Evolutionary conservation across 2,329 filamentous ascomycete species (phyloP), one percentile per base, ranked within the genome.

Genomic region (Amauroascus niger): DNA sequence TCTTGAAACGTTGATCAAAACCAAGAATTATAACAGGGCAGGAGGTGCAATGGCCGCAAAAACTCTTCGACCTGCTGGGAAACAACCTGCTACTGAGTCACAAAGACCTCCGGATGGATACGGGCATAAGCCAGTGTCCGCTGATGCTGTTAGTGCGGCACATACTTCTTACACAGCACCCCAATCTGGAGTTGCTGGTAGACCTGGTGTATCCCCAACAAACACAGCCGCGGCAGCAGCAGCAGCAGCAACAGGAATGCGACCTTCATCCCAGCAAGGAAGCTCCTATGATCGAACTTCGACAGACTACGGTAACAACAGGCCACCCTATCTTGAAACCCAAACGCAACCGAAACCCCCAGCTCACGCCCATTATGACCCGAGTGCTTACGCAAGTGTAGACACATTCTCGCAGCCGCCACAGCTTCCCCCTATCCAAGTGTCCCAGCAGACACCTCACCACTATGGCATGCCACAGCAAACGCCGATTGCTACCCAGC

Each of bases 1-100:
- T 60, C 71, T 97, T 52, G 85, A 89, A 59, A 88, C 90, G 48
- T 87, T 96, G 62, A 82, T 88, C 64, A 83, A 82, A 48, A 84
- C 86, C 56, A 94, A 90, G 72, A 81, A 83, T 65, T 79, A 82
- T 77, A 86, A 70, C 76, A 79, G 79, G 22, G 51, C 53, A 8
- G 73, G 74, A 57, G 74, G 75, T 49, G 72, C 69, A 43, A 75
- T 91, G 69, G 80, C 78, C 56, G 81, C 82, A 48, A 79, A 80
- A 63, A 88, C 84, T 2, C 72, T 91, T 57, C 79, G 88, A 52
- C 74, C 78, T 26, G 65, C 68, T 53, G 70, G 71, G 44, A 65
- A 73, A 56, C 77, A 76, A 49, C 71, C 73, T 24, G 65, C 67
- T 55, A 57, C 64, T 37, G 67, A 68, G 53, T 60, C 62, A 40